Conservation (phyloP, 495 filamentous ascomycete species). For the Podospora didyma region DNA sequence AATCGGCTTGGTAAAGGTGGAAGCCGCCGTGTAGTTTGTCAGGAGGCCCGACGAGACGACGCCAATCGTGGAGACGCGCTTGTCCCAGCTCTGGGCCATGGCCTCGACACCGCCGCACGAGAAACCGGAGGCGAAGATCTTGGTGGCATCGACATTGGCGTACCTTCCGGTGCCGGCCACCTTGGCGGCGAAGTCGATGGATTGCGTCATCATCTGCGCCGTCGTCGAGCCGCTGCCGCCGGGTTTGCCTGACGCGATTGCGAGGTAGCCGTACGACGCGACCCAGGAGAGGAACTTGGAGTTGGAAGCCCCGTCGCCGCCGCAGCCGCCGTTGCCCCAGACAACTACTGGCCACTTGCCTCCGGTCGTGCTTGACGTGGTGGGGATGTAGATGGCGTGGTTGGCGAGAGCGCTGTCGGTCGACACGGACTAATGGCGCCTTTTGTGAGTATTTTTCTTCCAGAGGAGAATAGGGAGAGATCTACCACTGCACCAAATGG, state of each 20-base stretch:
- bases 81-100: slow-evolving; percentile 14
- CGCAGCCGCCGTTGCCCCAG: slow-evolving; percentile 31
- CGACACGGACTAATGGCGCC: slow-evolving; percentile 5
- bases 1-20: slow-evolving; percentile 20
- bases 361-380: slow-evolving; percentile 3
- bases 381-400: slow-evolving; percentile 25
- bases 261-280: slow-evolving; percentile 24
- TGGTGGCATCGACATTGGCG: slow-evolving; percentile 23
- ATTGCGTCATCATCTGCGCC: slow-evolving; percentile 10
- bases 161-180: slow-evolving; percentile 26
- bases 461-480: neutral
- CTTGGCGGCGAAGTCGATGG: slow-evolving; percentile 27
- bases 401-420: slow-evolving; percentile 16
- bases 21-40: slow-evolving; percentile 10
- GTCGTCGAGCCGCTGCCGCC: slow-evolving; percentile 19
- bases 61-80: slow-evolving; percentile 18
- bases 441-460: neutral
- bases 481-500: slow-evolving; percentile 1
- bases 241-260: slow-evolving; percentile 24
- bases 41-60: slow-evolving; percentile 24
- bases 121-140: slow-evolving; percentile 20
- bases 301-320: slow-evolving; percentile 8
- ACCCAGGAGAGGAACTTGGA: slow-evolving; percentile 12
- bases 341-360: slow-evolving; percentile 25
- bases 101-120: slow-evolving; percentile 30